Evolutionary conservation across 768 basidiomycete genomes (phyloP).

Genomic region (Panus rudis): DNA sequence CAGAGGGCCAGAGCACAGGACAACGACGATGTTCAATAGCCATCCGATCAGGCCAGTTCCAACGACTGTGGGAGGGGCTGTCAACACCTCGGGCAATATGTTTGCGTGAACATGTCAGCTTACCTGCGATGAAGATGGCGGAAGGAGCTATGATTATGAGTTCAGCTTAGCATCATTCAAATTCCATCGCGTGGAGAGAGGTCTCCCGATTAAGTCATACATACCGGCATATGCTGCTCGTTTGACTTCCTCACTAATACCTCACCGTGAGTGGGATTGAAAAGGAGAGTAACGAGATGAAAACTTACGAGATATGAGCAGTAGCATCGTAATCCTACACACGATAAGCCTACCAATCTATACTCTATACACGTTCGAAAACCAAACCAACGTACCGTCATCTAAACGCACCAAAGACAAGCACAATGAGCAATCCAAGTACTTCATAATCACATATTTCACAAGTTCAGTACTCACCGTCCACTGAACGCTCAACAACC

Average conservation of each 20-base stretch:
- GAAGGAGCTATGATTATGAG: constrained; percentile 43
- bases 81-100: not conserved
- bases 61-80: constrained; percentile 50
- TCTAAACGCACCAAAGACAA: not conserved
- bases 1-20: constrained; percentile 80
- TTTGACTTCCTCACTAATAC: constrained; percentile 64
- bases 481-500: constrained; percentile 83
- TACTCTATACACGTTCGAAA: not conserved
- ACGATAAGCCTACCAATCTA: not conserved
- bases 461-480: constrained; percentile 42
- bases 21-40: constrained; percentile 79
- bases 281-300: not conserved
- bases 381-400: not conserved
- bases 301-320: constrained; percentile 69
- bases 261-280: constrained; percentile 20
- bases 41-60: constrained; percentile 77
- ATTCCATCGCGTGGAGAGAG: constrained; percentile 27
- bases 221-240: constrained; percentile 72
- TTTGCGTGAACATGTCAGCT: too few relatives aligned
- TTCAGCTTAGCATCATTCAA: not conserved
- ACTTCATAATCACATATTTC: constrained; percentile 5
- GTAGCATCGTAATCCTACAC: constrained; percentile 75
- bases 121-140: constrained; percentile 54
- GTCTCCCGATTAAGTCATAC: constrained; percentile 33
- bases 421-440: not conserved